Percentiles rank a stretch among this genome's conserved stretches.
Conservation (phyloP, 352 stramenopile species). For the Globisporangium solare region DNA sequence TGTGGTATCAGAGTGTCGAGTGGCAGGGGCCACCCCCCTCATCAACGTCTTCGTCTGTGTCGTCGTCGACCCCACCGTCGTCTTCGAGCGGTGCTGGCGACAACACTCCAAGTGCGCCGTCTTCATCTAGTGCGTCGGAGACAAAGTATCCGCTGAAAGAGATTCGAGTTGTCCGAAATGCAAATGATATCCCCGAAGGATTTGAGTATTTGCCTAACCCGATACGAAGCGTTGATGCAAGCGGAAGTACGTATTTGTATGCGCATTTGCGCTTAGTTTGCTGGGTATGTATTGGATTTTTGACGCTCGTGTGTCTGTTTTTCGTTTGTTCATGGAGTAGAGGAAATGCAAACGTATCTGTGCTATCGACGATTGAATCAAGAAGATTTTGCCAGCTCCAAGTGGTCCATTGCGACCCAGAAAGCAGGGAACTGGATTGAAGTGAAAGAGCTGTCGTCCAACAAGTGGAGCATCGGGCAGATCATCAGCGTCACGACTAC, state of each 20-base stretch:
- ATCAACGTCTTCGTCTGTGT: constrained; percentile 12
- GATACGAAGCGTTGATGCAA: constrained; percentile 21
- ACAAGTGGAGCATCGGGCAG: constrained; percentile 73
- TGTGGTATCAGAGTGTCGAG: constrained; percentile 52
- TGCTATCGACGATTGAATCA: constrained; percentile 60
- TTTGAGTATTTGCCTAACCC: constrained; percentile 53
- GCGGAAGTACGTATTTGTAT: constrained; percentile 24
- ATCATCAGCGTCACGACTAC: constrained; percentile 56
- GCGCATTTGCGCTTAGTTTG: constrained; percentile 1
- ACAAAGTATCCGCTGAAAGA: constrained; percentile 59
- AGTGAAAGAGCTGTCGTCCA: constrained; percentile 68
- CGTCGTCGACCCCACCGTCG: constrained; percentile 12
- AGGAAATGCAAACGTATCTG: constrained; percentile 61
- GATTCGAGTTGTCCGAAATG: constrained; percentile 65
- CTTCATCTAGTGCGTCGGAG: background rate
- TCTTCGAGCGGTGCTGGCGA: constrained; percentile 1
- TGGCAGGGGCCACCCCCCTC: constrained; percentile 18
- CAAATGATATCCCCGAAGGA: constrained; percentile 61
- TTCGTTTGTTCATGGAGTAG: constrained; percentile 15
- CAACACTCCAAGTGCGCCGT: background rate
- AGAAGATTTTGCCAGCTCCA: constrained; percentile 63
- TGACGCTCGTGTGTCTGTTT: background rate
- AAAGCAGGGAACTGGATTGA: constrained; percentile 79
- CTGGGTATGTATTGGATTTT: constrained; percentile 9
- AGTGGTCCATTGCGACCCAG: constrained; percentile 67